Evolutionary conservation across 2,329 filamentous ascomycete genomes (phyloP).

Genomic region (Aspergillus sp.): DNA sequence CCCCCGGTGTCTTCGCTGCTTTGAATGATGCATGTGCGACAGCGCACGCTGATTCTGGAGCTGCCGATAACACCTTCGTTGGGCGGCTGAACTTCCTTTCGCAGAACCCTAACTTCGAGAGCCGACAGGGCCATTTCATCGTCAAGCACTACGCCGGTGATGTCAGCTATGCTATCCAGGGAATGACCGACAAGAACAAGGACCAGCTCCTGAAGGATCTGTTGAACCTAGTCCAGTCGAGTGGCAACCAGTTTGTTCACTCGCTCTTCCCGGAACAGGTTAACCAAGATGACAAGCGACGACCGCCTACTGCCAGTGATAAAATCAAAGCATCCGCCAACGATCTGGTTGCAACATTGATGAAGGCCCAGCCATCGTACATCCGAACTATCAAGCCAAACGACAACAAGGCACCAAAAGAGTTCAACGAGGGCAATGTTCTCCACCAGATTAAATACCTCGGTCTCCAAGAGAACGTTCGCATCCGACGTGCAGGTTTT

Average conservation of each 20-base stretch:
- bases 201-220: slow-evolving; percentile 94
- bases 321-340: slow-evolving; percentile 95
- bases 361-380: slow-evolving; percentile 96
- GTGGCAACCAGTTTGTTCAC: slow-evolving; percentile 82
- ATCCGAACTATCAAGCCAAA: slow-evolving; percentile 99
- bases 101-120: slow-evolving; percentile 82
- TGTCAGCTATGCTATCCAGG: slow-evolving; percentile 88
- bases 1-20: slow-evolving; percentile 89
- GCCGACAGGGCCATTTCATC: slow-evolving; percentile 92
- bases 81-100: slow-evolving; percentile 87
- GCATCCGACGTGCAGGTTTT: slow-evolving; percentile 93
- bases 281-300: slow-evolving; percentile 91
- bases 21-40: slow-evolving; percentile 98
- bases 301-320: slow-evolving; percentile 91
- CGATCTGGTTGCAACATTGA: slow-evolving; percentile 87
- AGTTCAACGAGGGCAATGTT: slow-evolving; percentile 90
- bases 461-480: slow-evolving; percentile 98
- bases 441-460: slow-evolving; percentile 99
- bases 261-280: slow-evolving; percentile 88
- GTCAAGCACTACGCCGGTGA: slow-evolving; percentile 99
- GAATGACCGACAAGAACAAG: slow-evolving; percentile 99
- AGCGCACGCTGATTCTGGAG: slow-evolving; percentile 91
- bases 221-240: slow-evolving; percentile 79
- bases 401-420: slow-evolving; percentile 93
- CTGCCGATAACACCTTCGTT: slow-evolving; percentile 94